Conservation (phyloP, 208 protist genomes). For the Tritrichomonas musculus region DNA sequence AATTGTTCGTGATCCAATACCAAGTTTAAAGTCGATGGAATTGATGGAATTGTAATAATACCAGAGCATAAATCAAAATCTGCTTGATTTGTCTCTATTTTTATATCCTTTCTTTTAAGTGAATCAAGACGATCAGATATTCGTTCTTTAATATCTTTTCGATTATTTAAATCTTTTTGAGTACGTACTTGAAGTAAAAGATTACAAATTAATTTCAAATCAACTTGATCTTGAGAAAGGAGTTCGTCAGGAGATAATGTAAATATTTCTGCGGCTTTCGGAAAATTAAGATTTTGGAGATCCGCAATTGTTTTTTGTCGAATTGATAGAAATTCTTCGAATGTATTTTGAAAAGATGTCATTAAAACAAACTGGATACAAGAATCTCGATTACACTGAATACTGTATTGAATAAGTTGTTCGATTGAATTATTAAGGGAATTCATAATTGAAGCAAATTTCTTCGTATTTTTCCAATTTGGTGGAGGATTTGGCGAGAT, state of each 20-base stretch:
- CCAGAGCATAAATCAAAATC: background rate
- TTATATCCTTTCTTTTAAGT: background rate
- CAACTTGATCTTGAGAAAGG: constrained; percentile 26
- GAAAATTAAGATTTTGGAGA: background rate
- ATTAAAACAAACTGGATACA: background rate
- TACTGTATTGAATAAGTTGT: background rate
- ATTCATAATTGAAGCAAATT: background rate
- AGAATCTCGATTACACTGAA: background rate
- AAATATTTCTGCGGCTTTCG: background rate
- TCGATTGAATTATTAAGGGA: background rate
- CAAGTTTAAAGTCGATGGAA: background rate
- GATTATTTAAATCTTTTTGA: background rate
- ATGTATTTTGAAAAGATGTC: background rate
- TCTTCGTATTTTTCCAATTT: background rate
- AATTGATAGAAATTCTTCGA: background rate
- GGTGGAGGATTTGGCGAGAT: background rate
- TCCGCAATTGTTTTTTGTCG: background rate
- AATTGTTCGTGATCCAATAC: background rate
- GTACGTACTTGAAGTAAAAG: background rate
- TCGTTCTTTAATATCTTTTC: background rate
- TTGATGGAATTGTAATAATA: background rate
- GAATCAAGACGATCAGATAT: background rate
- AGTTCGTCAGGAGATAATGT: background rate
- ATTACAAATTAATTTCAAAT: background rate
- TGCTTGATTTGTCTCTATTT: background rate